These are phyloP conservation scores for Xylaria longipes DNA, from an alignment of 495 filamentous ascomycete genomes.

Conservation along the genomic window DNA sequence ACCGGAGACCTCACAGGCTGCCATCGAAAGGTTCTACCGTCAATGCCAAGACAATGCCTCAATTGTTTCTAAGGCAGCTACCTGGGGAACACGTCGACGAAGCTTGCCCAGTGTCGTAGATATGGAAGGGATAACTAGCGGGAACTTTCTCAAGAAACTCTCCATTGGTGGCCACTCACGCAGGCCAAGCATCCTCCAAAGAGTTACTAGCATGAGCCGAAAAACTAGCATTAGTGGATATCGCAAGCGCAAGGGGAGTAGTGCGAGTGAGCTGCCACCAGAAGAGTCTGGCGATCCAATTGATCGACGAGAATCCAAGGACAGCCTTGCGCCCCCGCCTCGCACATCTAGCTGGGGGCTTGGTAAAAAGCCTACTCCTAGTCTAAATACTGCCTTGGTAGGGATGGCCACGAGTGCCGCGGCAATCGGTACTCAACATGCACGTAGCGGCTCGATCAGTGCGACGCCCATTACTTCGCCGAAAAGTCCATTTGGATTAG, in stretches of 20 bases:
- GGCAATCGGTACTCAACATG: constrained; percentile 63
- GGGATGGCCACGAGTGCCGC: constrained; percentile 68
- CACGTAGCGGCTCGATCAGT: constrained; percentile 65
- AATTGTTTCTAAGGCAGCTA: constrained; percentile 69
- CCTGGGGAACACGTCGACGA: constrained; percentile 71
- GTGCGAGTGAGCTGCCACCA: constrained; percentile 49
- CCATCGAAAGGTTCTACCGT: constrained; percentile 56
- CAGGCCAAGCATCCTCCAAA: constrained; percentile 49
- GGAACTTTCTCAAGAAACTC: constrained; percentile 67
- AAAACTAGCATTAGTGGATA: constrained; percentile 56
- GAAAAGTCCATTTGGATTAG: constrained; percentile 51
- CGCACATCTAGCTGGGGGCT: constrained; percentile 63
- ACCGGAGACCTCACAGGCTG: constrained; percentile 57
- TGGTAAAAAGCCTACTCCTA: constrained; percentile 61
- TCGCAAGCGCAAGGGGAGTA: constrained; percentile 53
- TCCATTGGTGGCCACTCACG: constrained; percentile 59
- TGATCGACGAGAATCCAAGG: constrained; percentile 54
- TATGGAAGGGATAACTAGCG: constrained; percentile 62
- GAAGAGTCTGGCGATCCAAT: constrained; percentile 41
- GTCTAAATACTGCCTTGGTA: constrained; percentile 67
- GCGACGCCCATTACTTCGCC: constrained; percentile 59
- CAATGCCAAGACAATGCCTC: constrained; percentile 58
- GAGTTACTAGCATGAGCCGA: constrained; percentile 61
- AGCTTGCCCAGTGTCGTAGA: constrained; percentile 66
- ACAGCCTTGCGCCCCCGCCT: constrained; percentile 59